Conservation (phyloP, 345 rosid species). For the Euphorbia lathyris region DNA sequence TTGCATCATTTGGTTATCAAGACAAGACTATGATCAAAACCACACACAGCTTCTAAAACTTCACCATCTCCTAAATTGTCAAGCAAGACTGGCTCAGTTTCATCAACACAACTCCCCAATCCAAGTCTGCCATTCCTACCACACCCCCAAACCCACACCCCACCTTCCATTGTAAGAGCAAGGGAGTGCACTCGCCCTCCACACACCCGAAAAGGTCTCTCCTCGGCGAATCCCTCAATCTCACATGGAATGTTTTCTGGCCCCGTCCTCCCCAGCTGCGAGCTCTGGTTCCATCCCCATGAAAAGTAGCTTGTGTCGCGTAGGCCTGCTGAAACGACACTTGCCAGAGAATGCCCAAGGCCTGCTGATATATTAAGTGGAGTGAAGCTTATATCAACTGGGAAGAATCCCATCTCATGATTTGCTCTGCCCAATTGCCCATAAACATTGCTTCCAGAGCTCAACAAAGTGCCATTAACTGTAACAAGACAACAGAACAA, state of each 20-base stretch:
- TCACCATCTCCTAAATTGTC: slow-evolving; percentile 51
- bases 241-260: slow-evolving; percentile 43
- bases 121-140: slow-evolving; percentile 87
- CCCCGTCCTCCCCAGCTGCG: slow-evolving; percentile 78
- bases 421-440: slow-evolving; percentile 80
- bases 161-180: slow-evolving; percentile 46
- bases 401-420: slow-evolving; percentile 53
- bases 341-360: slow-evolving; percentile 88
- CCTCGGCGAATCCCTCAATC: slow-evolving; percentile 51
- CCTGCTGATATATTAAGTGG: slow-evolving; percentile 63
- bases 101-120: slow-evolving; percentile 69
- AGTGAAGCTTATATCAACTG: slow-evolving; percentile 40
- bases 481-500: slow-evolving; percentile 22
- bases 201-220: slow-evolving; percentile 45
- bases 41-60: slow-evolving; percentile 62
- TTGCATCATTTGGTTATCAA: slow-evolving; percentile 39
- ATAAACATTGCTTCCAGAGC: slow-evolving; percentile 76
- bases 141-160: slow-evolving; percentile 77
- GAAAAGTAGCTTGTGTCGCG: slow-evolving; percentile 46
- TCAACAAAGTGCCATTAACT: slow-evolving; percentile 67
- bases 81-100: slow-evolving; percentile 56
- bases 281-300: slow-evolving; percentile 89
- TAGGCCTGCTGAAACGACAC: too few species aligned
- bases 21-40: slow-evolving; percentile 77
- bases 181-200: slow-evolving; percentile 81